Conservation (phyloP, 2,329 filamentous ascomycete genomes). For the Aspergillus uvarum region DNA sequence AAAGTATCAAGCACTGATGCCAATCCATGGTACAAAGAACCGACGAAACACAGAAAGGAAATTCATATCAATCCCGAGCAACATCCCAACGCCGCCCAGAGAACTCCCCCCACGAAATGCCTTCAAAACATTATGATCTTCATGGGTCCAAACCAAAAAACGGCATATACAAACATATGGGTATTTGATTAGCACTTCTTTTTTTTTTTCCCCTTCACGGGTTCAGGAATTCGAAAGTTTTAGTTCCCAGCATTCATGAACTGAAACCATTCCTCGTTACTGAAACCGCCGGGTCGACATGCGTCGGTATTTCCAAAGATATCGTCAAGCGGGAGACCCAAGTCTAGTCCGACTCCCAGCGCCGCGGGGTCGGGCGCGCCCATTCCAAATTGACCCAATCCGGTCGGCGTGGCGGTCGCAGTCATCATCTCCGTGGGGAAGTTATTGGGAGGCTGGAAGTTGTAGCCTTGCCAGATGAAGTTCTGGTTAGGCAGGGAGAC, state of each 20-base stretch:
- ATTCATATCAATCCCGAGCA: not conserved
- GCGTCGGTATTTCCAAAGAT: conserved; percentile 40
- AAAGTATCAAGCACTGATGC: too few species aligned
- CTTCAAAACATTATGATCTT: not conserved
- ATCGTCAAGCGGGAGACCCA: conserved; percentile 41
- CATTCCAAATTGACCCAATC: conserved; percentile 28
- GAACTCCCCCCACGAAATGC: not conserved
- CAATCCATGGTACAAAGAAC: too few species aligned
- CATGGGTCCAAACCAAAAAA: not conserved
- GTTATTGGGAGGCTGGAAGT: conserved; percentile 30
- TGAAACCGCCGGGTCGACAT: conserved; percentile 25
- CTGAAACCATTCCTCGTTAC: conserved; percentile 41
- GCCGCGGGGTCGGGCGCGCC: conserved; percentile 26
- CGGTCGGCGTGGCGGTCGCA: conserved; percentile 23
- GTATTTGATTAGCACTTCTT: not conserved
- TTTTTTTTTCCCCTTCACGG: not conserved
- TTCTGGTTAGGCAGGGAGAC: conserved; percentile 45
- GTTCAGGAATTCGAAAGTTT: not conserved
- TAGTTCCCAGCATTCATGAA: conserved; percentile 37
- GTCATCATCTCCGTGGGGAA: conserved; percentile 17
- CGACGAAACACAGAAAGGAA: too few species aligned
- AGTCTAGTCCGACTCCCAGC: conserved; percentile 35
- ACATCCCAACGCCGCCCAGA: not conserved
- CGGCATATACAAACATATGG: conserved; percentile 14
- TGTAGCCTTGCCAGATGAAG: conserved; percentile 44